These are phyloP conservation scores for Mychonastes homosphaera DNA, from an alignment of 139 green algal species.

Conservation along the genomic window DNA sequence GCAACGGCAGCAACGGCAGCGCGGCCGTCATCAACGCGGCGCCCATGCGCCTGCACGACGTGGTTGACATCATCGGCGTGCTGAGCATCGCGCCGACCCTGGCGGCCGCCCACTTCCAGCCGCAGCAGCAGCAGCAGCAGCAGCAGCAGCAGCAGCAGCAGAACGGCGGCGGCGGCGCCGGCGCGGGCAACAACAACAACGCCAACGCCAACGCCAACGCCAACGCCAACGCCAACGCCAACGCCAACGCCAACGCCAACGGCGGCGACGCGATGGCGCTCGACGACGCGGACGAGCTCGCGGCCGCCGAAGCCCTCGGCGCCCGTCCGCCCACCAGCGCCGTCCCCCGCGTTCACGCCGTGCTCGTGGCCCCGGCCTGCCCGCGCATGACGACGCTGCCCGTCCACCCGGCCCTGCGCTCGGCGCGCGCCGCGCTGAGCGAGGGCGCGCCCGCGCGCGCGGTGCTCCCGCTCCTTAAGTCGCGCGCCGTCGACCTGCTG, in stretches of 20 bases:
- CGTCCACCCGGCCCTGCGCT: not conserved
- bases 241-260: not conserved
- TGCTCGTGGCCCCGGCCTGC: not conserved
- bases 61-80: conserved; percentile 52
- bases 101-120: conserved; percentile 1
- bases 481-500: conserved; percentile 27
- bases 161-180: not conserved
- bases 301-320: not conserved
- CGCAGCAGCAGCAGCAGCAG: conserved; percentile 6
- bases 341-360: not conserved
- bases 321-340: not conserved
- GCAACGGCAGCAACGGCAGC: not conserved
- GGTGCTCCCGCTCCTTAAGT: conserved; percentile 5
- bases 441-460: not conserved
- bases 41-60: conserved; percentile 43
- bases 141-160: not conserved
- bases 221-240: not conserved
- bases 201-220: not conserved
- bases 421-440: not conserved
- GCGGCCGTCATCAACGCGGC: conserved; percentile 19
- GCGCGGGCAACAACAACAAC: not conserved
- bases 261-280: not conserved
- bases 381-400: not conserved
- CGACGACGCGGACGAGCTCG: conserved; percentile 23
- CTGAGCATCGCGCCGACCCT: conserved; percentile 19